phyloP scores from a whole-genome alignment of 2,329 filamentous ascomycete species.

The Chalaropsis ovoidea region DNA sequence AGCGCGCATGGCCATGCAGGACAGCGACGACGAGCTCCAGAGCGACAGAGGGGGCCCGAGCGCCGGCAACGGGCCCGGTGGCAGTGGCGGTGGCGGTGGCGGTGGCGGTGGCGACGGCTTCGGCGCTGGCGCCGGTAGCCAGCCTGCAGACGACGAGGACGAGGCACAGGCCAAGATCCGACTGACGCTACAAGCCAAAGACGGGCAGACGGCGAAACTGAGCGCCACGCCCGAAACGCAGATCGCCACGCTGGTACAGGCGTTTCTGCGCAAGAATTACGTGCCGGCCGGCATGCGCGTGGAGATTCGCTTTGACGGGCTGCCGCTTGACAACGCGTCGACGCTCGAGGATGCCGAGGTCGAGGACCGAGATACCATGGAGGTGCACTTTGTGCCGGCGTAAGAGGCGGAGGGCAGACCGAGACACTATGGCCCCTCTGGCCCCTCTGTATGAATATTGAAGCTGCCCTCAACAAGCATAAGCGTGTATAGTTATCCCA shows the following conservation, averaged over 20 bases:
- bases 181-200: constrained; percentile 46
- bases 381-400: constrained; percentile 49
- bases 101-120: not conserved
- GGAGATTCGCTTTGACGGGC: constrained; percentile 64
- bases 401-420: not conserved
- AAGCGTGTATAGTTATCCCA: not conserved
- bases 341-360: constrained; percentile 60
- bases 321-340: constrained; percentile 50
- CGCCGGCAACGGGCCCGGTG: not conserved
- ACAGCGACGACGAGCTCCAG: not conserved
- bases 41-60: constrained; percentile 3
- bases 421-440: no score
- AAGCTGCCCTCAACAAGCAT: no score
- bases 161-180: constrained; percentile 34
- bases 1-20: not conserved
- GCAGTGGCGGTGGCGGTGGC: not conserved
- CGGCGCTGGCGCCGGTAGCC: not conserved
- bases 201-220: constrained; percentile 42
- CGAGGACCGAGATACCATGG: constrained; percentile 62
- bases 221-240: constrained; percentile 46
- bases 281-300: constrained; percentile 46
- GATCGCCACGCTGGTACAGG: constrained; percentile 51
- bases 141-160: constrained; percentile 21
- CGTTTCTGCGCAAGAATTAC: constrained; percentile 47
- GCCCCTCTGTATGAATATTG: not conserved